Evolutionary conservation across 176 grass and related monocot genomes (phyloP).

Genomic region (Eragrostis nindensis): DNA sequence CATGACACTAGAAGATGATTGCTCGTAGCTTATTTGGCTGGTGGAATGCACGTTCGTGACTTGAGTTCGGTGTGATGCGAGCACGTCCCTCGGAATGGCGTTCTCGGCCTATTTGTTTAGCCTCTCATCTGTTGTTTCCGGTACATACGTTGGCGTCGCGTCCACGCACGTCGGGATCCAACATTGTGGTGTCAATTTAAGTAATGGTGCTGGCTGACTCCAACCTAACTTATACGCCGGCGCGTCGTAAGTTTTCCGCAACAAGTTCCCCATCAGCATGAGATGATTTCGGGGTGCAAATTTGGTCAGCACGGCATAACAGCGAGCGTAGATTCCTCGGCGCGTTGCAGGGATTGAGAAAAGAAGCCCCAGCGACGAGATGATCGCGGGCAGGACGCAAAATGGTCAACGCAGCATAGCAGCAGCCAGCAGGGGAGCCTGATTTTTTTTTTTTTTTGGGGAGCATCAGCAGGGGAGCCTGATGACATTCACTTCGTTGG

Average conservation of each 20-base stretch:
- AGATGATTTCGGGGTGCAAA: too few species aligned
- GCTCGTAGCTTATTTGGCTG: constrained; percentile 24
- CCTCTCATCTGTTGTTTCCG: neutral
- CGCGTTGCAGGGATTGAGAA: too few species aligned
- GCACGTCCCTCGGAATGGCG: constrained; percentile 43
- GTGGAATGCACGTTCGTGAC: constrained; percentile 43
- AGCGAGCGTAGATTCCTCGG: too few species aligned
- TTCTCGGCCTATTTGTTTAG: neutral
- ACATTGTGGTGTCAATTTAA: neutral
- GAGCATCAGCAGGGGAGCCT: too few species aligned
- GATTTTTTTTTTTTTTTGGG: too few species aligned
- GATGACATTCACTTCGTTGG: too few species aligned
- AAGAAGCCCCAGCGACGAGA: too few species aligned
- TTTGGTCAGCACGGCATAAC: too few species aligned
- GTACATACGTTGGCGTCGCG: neutral
- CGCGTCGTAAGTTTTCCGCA: neutral
- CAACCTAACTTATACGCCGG: neutral
- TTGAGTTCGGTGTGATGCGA: constrained; percentile 27
- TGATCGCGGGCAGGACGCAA: too few species aligned
- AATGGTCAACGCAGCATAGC: too few species aligned
- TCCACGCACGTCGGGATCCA: neutral
- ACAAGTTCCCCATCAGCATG: neutral
- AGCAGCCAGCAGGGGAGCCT: too few species aligned
- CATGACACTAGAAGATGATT: neutral
- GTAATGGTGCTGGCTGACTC: neutral